A percentile compares a stretch with the other conserved stretches of the same genome.
Evolutionary conservation across 1,284 basidiomycete species (phyloP).

Genomic region (Acaromyces ingoldii): DNA sequence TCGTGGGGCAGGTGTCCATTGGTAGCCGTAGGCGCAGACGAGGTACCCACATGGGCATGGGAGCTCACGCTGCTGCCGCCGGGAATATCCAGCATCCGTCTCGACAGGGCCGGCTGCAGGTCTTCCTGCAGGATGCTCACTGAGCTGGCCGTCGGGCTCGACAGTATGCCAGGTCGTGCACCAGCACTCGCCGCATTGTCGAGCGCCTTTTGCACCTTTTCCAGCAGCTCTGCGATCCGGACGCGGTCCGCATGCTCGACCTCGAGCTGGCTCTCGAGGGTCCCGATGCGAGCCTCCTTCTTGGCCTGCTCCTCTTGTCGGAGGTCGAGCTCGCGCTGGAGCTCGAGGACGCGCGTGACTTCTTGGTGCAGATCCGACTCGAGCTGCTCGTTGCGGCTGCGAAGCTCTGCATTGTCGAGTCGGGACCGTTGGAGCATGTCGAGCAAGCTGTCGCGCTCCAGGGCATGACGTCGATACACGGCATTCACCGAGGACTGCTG

Average conservation of each 20-base stretch:
- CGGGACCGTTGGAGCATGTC: conserved; percentile 31
- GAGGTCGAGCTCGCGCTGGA: conserved; percentile 34
- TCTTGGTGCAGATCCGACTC: conserved; percentile 36
- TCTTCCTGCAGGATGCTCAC: conserved; percentile 10
- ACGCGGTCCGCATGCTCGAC: conserved; percentile 4
- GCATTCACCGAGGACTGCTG: conserved; percentile 21
- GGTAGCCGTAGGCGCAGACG: too few relatives aligned
- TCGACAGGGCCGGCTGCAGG: conserved; percentile 1
- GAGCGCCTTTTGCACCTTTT: conserved; percentile 4
- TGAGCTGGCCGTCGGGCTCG: conserved; percentile 6
- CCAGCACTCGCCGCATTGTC: conserved; percentile 7
- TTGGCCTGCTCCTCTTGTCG: conserved; percentile 13
- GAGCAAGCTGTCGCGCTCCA: conserved; percentile 36
- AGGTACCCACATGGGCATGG: too few relatives aligned
- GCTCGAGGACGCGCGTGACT: conserved; percentile 35
- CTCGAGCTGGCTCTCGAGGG: conserved; percentile 4
- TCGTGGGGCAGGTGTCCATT: too few relatives aligned
- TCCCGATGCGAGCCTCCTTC: neutral
- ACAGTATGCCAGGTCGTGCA: neutral
- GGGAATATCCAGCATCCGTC: conserved; percentile 1
- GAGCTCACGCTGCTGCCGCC: too few relatives aligned
- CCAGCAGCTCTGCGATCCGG: conserved; percentile 7
- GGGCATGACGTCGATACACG: conserved; percentile 34
- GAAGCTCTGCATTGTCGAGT: conserved; percentile 21
- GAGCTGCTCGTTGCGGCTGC: conserved; percentile 20